Evolutionary conservation across 2,329 filamentous ascomycete genomes (phyloP), one percentile per base, ranked within the genome.

Genomic region (Diaporthe citriasiana): DNA sequence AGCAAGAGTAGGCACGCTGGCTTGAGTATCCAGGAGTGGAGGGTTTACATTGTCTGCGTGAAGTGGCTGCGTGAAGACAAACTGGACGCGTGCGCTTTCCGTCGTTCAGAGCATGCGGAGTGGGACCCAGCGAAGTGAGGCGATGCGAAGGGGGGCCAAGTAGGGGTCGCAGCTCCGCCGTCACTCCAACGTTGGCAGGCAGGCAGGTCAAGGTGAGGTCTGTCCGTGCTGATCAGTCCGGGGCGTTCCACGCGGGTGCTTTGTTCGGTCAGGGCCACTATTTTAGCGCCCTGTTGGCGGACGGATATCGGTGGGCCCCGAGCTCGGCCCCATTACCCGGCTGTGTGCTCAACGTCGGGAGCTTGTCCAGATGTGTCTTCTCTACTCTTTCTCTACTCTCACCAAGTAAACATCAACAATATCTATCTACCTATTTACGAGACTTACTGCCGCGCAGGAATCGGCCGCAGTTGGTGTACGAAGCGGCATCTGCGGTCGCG

Each of bases 181-280:
- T 68, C 63, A 35, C 60, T 51, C 38, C 45, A 38, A 66, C 27
- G 55, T n/a, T n/a, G n/a, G n/a, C n/a, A n/a, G n/a, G 45, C 25
- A 40, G 50, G 53, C 51, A 42, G 53, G 66, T 70, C 66, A 70
- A 70, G 45, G 66, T 47, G 47, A 59, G n/a, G 27, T 35, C 27
- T 50, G 60, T 65, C 71, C 45, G 60, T 56, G 71, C 63, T 53
- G 71, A 73, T 73, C 71, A 69, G 40, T 59, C 55, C 35, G 47
- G 70, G 56, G 69, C 70, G 42, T 71, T 63, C 56, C 70, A 59
- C 60, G 69, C 55, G 33, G 68, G 38, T 27, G 53, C 51, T 70
- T 70, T 70, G 68, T 70, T 57, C n/a, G 42, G 68, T 25, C 51
- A 35, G 27, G 27, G 50, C 66, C 38, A 57, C 53, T 57, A 57